Evolutionary conservation across 1,284 basidiomycete genomes (phyloP), one percentile per base, ranked within the genome.

Genomic region (Boletus sp.): DNA sequence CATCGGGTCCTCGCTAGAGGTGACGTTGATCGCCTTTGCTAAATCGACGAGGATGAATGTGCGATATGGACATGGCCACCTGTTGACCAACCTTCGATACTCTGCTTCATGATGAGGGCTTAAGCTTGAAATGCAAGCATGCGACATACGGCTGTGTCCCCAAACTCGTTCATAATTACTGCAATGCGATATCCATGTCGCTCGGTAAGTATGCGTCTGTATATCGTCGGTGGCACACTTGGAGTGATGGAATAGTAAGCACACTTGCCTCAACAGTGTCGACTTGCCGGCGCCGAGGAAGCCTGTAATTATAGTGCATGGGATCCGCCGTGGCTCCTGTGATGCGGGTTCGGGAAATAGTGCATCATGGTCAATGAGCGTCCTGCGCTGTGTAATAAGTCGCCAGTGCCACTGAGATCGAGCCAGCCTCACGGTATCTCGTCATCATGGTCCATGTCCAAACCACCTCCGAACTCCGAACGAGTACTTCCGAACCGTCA

Each of bases 141-240:
- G n/a, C n/a, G 33, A 71, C 81, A 60, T 58, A 88, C 87, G 58
- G 85, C 84, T 33, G 87, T 88, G 61, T 91, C 88, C 10, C 87
- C 88, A 61, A 92, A 92, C 63, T 93, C 93, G 62, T 96, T 97
- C 91, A 97, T 94, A 59, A 96, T 95, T 20, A 97, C 94, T 4
- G 94, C 94, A 53, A 97, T 95, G 34, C 89, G 81, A 62, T 93
- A 91, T 1, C 94, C 93, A 76, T 96, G 94, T 38, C 85, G 76
- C 61, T 91, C 91, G 5, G 88, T 94, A 51, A 97, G 71, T 53
- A 96, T 94, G 30, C 91, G 84, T 57, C 88, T 91, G 48, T 8
- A n/a, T 4, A 2, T 30, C 17, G 38, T 53, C 19, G 14, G 41
- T 44, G 32, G 22, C 20, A 20, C n/a, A n/a, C 5, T 22, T 12